Evolutionary conservation across 306 rosid species (phyloP), one percentile per base, ranked within the genome.

Genomic region (Boehmeria nivea): DNA sequence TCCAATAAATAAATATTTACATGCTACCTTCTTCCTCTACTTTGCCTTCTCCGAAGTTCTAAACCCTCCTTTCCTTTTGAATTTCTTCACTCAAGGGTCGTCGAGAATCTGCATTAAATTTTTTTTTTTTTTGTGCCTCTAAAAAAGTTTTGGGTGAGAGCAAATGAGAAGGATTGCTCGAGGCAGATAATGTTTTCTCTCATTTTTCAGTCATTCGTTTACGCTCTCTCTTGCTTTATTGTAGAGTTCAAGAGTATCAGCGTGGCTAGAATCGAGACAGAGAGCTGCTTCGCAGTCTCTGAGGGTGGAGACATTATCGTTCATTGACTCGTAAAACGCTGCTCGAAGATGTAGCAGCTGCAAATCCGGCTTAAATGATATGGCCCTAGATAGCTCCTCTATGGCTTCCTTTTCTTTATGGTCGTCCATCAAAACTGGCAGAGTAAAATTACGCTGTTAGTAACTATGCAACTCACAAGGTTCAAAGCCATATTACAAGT

Each of bases 341-440:
- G 95, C 97, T 72, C 97, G 88, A 52, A 88, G 97, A 74, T 85
- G 83, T 53, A 88, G 75, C 34, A 88, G 71, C 76, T 85, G 95
- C 24, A 85, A 53, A 62, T 88, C 97, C 1, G 86, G 93, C 75
- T 76, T 88, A 69, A 88, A 88, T 43, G 73, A 46, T 26, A 88
- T 80, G 66, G 91, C 95, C 67, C 74, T 83, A 19, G 83, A 57
- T 46, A 88, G 93, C 72, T 85, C 97, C 56, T 42, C 67, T 43
- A 88, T 88, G 46, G 97, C 97, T 60, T 85, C 97, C 16, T 49
- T 70, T 78, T 88, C 97, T 78, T 78, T 80, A 59, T 81, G 94
- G 75, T 88, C 97, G 70, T 88, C 97, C 97, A 88, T 88, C 60
- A 88, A 64, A 77, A 88, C 97, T 88, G 83, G 71, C 36, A 27